Evolutionary conservation across 441 rosid species (phyloP).

Genomic region (Brassica balearica): DNA sequence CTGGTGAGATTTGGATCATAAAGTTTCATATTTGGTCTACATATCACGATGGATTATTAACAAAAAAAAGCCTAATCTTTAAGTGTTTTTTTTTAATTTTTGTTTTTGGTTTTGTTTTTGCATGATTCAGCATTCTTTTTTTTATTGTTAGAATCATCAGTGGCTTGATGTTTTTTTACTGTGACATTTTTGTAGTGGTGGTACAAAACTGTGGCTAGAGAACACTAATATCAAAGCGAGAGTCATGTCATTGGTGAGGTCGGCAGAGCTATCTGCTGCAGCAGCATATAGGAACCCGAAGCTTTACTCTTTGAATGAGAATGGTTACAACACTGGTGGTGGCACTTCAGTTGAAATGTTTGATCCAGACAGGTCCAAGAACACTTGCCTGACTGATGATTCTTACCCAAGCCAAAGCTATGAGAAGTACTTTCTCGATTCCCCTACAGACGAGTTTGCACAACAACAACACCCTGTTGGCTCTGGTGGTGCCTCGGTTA

Average conservation of each 20-base stretch:
- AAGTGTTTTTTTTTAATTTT: not conserved
- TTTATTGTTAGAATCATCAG: constrained; percentile 13
- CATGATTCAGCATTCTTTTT: constrained; percentile 5
- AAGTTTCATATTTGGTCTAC: constrained; percentile 5
- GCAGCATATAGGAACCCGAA: constrained; percentile 62
- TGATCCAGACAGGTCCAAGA: constrained; percentile 61
- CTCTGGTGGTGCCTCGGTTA: constrained; percentile 58
- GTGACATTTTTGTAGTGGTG: constrained; percentile 33
- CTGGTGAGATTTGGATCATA: constrained; percentile 15
- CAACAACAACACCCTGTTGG: constrained; percentile 59
- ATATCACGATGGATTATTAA: not conserved
- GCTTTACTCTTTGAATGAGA: constrained; percentile 63
- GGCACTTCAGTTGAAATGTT: constrained; percentile 54
- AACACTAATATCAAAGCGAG: constrained; percentile 35
- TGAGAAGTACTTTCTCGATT: constrained; percentile 82
- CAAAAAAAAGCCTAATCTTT: not conserved
- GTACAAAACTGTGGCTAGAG: constrained; percentile 42
- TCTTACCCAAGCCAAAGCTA: constrained; percentile 72
- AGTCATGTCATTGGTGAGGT: constrained; percentile 74
- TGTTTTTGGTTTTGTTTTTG: not conserved
- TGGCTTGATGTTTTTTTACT: constrained; percentile 18
- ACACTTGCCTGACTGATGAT: constrained; percentile 60
- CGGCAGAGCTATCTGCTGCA: constrained; percentile 61
- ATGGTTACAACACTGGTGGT: constrained; percentile 49
- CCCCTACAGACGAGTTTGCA: constrained; percentile 66